Percentiles rank a stretch among this genome's conserved stretches.
Evolutionary conservation across 2,329 filamentous ascomycete species (phyloP).

Genomic region (Pseudogymnoascus sp.): DNA sequence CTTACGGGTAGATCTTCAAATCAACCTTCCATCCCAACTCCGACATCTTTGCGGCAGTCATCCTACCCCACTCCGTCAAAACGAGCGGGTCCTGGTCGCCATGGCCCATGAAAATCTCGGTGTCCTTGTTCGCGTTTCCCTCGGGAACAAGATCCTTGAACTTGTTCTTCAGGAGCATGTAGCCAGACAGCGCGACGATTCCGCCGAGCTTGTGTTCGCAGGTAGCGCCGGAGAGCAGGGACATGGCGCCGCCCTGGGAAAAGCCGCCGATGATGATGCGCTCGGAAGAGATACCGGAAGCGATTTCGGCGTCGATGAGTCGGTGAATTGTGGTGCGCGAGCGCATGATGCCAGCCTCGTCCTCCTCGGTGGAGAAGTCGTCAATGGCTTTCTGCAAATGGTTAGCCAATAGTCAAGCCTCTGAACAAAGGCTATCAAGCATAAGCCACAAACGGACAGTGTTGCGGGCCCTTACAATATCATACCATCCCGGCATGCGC

Average conservation of each 20-base stretch:
- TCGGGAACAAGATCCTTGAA: slow-evolving; percentile 50
- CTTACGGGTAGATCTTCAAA: slow-evolving; percentile 69
- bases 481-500: slow-evolving; percentile 83
- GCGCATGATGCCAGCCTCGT: slow-evolving; percentile 66
- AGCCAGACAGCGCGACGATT: slow-evolving; percentile 78
- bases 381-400: slow-evolving; percentile 36
- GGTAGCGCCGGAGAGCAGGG: slow-evolving; percentile 74
- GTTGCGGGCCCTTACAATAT: slow-evolving; percentile 52
- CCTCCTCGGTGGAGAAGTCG: slow-evolving; percentile 45
- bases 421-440: slow-evolving; percentile 16
- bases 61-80: slow-evolving; percentile 58
- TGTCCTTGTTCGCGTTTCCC: slow-evolving; percentile 61
- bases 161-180: slow-evolving; percentile 65
- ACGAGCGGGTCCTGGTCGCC: slow-evolving; percentile 74
- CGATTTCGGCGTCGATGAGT: slow-evolving; percentile 74
- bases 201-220: slow-evolving; percentile 69
- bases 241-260: slow-evolving; percentile 82
- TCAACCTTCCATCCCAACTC: slow-evolving; percentile 66
- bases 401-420: slow-evolving; percentile 3
- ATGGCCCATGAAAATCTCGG: slow-evolving; percentile 83
- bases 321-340: slow-evolving; percentile 70
- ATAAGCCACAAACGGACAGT: slow-evolving; percentile 20
- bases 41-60: slow-evolving; percentile 61
- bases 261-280: slow-evolving; percentile 84
- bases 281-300: slow-evolving; percentile 70